Evolutionary conservation across 768 basidiomycete genomes (phyloP).

Genomic region (Terana coerulea): DNA sequence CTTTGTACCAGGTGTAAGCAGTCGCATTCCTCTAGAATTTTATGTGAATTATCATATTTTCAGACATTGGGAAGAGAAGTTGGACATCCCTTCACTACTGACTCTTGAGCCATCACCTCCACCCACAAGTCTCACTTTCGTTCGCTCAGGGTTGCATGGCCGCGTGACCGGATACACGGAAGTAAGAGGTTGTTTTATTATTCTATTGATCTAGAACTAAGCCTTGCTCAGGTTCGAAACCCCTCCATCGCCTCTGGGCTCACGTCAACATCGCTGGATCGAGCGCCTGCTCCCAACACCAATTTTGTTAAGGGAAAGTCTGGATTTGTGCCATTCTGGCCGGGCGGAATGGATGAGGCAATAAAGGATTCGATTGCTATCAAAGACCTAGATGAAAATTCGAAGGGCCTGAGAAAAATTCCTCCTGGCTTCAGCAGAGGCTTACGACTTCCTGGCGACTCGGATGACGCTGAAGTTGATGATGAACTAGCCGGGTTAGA

Average conservation of each 20-base stretch:
- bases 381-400: constrained; percentile 35
- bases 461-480: constrained; percentile 33
- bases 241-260: constrained; percentile 60
- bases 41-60: constrained; percentile 4
- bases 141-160: constrained; percentile 77
- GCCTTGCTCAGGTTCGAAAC: constrained; percentile 45
- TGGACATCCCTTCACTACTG: constrained; percentile 62
- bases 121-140: constrained; percentile 68
- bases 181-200: constrained; percentile 32
- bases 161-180: constrained; percentile 79
- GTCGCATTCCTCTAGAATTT: constrained; percentile 1
- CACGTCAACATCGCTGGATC: constrained; percentile 80
- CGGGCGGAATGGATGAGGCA: constrained; percentile 83
- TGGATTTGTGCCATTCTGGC: constrained; percentile 89
- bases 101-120: constrained; percentile 65
- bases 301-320: constrained; percentile 94
- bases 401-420: constrained; percentile 52
- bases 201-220: neutral
- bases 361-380: constrained; percentile 23
- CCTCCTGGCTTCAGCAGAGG: constrained; percentile 86
- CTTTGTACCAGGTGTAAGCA: constrained; percentile 79
- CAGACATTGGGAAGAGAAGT: constrained; percentile 70
- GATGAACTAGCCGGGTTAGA: constrained; percentile 35
- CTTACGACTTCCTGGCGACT: constrained; percentile 63
- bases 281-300: constrained; percentile 74